Evolutionary conservation across 2,329 filamentous ascomycete genomes (phyloP), one percentile per base, ranked within the genome.

Genomic region (Cercospora berteroae): DNA sequence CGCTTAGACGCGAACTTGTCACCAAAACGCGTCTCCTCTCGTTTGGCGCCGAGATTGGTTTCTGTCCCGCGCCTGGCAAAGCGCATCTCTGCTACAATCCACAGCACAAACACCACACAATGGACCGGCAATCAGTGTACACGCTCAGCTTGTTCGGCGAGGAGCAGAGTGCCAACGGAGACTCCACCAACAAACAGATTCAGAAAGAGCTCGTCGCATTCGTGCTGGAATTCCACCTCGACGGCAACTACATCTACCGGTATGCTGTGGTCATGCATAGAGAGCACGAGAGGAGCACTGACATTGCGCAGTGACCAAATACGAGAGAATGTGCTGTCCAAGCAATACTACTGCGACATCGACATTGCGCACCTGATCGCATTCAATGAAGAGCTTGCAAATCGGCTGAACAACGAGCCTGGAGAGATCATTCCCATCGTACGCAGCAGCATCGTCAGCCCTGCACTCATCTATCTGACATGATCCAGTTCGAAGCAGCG

Each of bases 211-310:
- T 99, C 68, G 89, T 95, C 76, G 90, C 93, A 69, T 99, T 99
- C 79, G 90, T 99, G 71, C 88, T 98, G 66, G 92, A 94, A 73
- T 99, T 97, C 78, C 89, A 94, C 77, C 87, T 98, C 50, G 94
- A 97, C 80, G 97, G 96, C 80, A 87, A 90, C 76, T 98, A 97
- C 81, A 89, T 97, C 76, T 99, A 98, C 86, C 88, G 93, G 93
- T 94, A 79, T 71, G 81, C 18, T 31, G 18, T 23, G n/a, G 7
- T 31, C 50, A 2, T 36, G 1, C 4, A 5, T 12, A 18, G 33
- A 58, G 36, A 16, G 61, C 7, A n/a, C 12, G 16, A 29, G 18
- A 20, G 31, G 20, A 20, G 71, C 60, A 25, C 78, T 83, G 67
- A 83, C 55, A 2, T 2, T 23, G 1, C 39, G 16, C 74, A 96